Conservation (phyloP, 2,329 filamentous ascomycete genomes). For the Xylariaceae sp. region DNA sequence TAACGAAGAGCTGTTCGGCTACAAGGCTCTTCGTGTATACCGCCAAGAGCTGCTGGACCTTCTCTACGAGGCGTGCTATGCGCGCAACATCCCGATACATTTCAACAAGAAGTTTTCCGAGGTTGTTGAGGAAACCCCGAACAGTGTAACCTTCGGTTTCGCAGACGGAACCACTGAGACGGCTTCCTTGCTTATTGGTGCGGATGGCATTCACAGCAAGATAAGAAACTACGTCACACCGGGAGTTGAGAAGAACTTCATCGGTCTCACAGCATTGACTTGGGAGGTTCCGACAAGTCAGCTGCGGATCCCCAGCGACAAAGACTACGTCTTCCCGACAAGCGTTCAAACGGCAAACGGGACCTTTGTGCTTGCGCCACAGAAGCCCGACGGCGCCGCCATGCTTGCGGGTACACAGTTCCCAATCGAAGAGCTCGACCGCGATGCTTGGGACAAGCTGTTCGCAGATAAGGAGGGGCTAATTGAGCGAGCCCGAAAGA, state of each 20-base stretch:
- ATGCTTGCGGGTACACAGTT: conserved; percentile 19
- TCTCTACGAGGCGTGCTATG: conserved; percentile 38
- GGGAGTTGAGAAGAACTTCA: conserved; percentile 45
- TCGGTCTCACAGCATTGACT: conserved; percentile 40
- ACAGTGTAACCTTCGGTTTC: conserved; percentile 43
- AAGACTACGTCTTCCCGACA: conserved; percentile 18
- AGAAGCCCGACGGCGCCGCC: conserved; percentile 16
- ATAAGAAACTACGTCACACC: conserved; percentile 51
- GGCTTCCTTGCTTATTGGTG: conserved; percentile 48
- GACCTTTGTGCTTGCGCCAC: conserved; percentile 18
- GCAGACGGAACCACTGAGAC: conserved; percentile 38
- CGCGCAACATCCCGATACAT: conserved; percentile 38
- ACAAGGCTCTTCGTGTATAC: conserved; percentile 51
- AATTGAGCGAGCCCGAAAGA: background rate
- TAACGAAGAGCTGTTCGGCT: conserved; percentile 33
- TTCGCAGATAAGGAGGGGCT: conserved; percentile 18
- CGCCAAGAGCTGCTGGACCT: conserved; percentile 47
- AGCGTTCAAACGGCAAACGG: conserved; percentile 14
- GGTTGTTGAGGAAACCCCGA: conserved; percentile 38
- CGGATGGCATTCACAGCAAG: conserved; percentile 57
- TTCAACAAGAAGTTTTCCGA: conserved; percentile 47
- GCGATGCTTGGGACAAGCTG: conserved; percentile 14
- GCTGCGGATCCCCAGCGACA: conserved; percentile 14
- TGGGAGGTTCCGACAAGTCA: conserved; percentile 15
- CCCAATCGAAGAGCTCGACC: conserved; percentile 8